Conservation (phyloP, 2,329 filamentous ascomycete genomes). For the Calycina herbarum region DNA sequence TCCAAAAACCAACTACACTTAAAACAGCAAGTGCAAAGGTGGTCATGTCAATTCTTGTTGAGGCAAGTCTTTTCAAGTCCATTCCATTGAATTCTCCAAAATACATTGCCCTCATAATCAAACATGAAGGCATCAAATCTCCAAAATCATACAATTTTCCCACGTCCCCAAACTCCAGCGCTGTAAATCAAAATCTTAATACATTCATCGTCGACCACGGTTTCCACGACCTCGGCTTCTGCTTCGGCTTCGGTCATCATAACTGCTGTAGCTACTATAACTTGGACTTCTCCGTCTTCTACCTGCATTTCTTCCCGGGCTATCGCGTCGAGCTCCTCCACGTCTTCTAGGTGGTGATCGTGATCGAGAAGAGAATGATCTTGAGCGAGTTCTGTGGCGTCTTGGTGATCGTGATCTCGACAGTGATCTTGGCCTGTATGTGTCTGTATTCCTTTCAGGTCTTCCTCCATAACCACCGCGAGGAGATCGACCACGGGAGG, state of each 20-base stretch:
- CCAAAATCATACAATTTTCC: conserved; percentile 12
- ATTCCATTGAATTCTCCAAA: background rate
- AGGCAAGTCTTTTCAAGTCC: background rate
- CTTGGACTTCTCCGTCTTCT: conserved; percentile 58
- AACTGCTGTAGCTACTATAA: conserved; percentile 61
- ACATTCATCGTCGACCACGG: conserved; percentile 32
- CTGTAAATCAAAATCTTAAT: conserved; percentile 23
- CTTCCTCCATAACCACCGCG: conserved; percentile 27
- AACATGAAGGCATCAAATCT: background rate
- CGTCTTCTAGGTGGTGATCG: conserved; percentile 36
- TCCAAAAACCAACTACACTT: background rate
- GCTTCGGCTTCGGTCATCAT: conserved; percentile 47
- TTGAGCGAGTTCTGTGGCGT: conserved; percentile 41
- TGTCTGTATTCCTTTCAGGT: conserved; percentile 35
- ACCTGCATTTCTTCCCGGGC: conserved; percentile 32
- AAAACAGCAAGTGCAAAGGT: background rate
- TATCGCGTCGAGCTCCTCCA: conserved; percentile 34
- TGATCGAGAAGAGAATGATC: conserved; percentile 43
- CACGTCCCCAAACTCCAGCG: conserved; percentile 20
- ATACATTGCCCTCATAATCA: background rate
- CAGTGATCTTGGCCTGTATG: conserved; percentile 39
- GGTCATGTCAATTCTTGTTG: background rate
- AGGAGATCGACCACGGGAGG: conserved; percentile 31
- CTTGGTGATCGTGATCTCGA: conserved; percentile 45
- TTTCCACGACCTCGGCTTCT: conserved; percentile 36